A percentile compares a stretch with the other conserved stretches of the same genome.
Conservation (phyloP, 2,329 filamentous ascomycete genomes). For the Celoporthe dispersa region DNA sequence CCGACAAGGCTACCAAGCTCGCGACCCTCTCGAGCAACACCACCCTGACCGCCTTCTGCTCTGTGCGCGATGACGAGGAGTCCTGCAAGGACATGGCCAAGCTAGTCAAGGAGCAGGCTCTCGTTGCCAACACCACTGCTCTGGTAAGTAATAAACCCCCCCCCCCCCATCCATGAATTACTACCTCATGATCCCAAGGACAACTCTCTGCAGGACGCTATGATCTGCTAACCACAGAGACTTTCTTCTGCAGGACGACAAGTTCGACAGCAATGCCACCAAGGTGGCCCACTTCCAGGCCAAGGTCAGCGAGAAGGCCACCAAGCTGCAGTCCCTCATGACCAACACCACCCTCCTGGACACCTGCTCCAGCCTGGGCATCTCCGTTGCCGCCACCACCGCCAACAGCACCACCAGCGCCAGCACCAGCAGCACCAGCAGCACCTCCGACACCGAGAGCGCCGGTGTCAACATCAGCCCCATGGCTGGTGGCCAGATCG, state of each 20-base stretch:
- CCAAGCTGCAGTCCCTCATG: slow-evolving; percentile 38
- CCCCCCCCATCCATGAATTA: no score
- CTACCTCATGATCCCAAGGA: background rate
- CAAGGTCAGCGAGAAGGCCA: slow-evolving; percentile 35
- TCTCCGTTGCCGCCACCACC: slow-evolving; percentile 16
- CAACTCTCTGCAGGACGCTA: no score
- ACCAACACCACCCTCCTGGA: slow-evolving; percentile 42
- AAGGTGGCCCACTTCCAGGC: slow-evolving; percentile 41
- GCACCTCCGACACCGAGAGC: slow-evolving; percentile 10
- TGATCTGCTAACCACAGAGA: no score
- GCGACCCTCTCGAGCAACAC: slow-evolving; percentile 34
- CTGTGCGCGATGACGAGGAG: slow-evolving; percentile 28
- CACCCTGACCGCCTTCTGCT: slow-evolving; percentile 35
- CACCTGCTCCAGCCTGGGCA: slow-evolving; percentile 29
- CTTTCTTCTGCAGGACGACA: slow-evolving; percentile 30
- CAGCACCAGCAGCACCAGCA: background rate
- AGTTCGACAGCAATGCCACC: slow-evolving; percentile 42
- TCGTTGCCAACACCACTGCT: slow-evolving; percentile 39
- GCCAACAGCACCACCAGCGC: background rate
- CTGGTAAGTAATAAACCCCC: no score
- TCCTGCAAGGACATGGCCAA: slow-evolving; percentile 31
- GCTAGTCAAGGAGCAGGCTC: slow-evolving; percentile 32
- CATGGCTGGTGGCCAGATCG: slow-evolving; percentile 18
- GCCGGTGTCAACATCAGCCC: slow-evolving; percentile 17
- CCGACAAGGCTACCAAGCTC: slow-evolving; percentile 32